phyloP scores from a whole-genome alignment of 75 land plant genomes.

The Selaginella moellendorffii region DNA sequence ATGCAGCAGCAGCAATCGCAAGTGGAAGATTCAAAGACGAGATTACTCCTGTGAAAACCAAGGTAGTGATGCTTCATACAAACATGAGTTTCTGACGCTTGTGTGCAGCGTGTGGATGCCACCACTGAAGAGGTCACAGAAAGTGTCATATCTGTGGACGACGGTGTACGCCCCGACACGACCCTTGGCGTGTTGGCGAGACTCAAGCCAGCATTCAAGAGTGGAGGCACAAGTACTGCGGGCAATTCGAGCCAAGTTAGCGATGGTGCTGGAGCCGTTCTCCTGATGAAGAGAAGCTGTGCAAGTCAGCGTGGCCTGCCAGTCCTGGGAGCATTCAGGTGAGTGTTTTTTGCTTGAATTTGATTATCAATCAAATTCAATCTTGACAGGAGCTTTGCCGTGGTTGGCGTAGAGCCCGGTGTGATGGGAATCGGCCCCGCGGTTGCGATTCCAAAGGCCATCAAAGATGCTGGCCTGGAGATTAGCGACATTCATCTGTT shows the following conservation, averaged over 20 bases:
- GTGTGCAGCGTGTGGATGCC: constrained; percentile 15
- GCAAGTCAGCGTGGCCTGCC: constrained; percentile 13
- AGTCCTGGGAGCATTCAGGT: constrained; percentile 22
- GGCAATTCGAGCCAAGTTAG: no score
- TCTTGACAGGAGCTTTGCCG: constrained; percentile 24
- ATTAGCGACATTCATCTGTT: constrained; percentile 20
- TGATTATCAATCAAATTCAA: neutral
- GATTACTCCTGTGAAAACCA: constrained; percentile 18
- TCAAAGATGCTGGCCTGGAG: constrained; percentile 17
- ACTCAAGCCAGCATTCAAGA: constrained; percentile 19
- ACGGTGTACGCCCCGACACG: constrained; percentile 18
- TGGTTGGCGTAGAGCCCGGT: constrained; percentile 21
- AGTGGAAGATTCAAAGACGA: constrained; percentile 20
- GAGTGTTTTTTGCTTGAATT: neutral
- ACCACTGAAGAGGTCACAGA: constrained; percentile 14
- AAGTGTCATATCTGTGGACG: constrained; percentile 14
- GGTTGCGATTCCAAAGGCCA: constrained; percentile 23
- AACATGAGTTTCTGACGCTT: neutral
- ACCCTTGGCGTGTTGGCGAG: constrained; percentile 13
- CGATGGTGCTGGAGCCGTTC: constrained; percentile 23
- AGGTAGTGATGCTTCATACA: constrained; percentile 1
- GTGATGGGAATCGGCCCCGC: constrained; percentile 25
- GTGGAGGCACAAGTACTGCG: constrained; percentile 19
- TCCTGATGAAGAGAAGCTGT: constrained; percentile 12
- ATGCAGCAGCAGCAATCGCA: constrained; percentile 18